phyloP scores from a whole-genome alignment of 2,329 filamentous ascomycete species.

The Chaetomiaceae sp. region DNA sequence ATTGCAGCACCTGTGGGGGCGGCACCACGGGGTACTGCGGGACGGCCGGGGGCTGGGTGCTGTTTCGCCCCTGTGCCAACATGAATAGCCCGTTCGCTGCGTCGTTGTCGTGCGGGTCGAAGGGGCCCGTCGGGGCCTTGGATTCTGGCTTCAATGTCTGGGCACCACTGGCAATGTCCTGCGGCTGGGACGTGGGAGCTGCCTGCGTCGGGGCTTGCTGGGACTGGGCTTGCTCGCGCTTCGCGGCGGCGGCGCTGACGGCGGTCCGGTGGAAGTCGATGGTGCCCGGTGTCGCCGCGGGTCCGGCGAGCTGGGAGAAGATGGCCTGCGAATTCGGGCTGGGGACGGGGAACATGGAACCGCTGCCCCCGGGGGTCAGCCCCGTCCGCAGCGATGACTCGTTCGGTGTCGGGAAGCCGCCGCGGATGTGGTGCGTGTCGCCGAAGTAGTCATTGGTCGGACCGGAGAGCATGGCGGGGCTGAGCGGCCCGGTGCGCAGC shows the following conservation, averaged over 20 bases:
- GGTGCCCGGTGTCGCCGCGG: constrained; percentile 82
- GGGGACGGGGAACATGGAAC: constrained; percentile 93
- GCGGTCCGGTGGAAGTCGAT: constrained; percentile 94
- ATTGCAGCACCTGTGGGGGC: constrained; percentile 44
- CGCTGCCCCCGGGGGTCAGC: constrained; percentile 87
- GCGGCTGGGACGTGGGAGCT: constrained; percentile 47
- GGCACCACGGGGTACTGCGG: constrained; percentile 41
- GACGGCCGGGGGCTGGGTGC: constrained; percentile 46
- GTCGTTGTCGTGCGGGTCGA: constrained; percentile 88
- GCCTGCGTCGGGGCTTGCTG: constrained; percentile 29
- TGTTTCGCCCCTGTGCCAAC: constrained; percentile 68
- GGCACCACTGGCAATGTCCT: constrained; percentile 43
- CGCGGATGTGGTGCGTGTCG: constrained; percentile 70
- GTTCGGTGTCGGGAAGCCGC: constrained; percentile 91
- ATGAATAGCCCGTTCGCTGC: constrained; percentile 92
- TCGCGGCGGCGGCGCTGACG: constrained; percentile 69
- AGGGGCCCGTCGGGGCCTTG: constrained; percentile 58
- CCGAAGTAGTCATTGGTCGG: constrained; percentile 82
- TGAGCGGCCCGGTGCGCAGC: constrained; percentile 84
- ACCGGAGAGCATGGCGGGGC: constrained; percentile 94
- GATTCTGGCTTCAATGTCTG: constrained; percentile 42
- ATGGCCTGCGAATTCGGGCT: constrained; percentile 83
- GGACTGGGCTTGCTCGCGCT: constrained; percentile 46
- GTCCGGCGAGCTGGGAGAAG: constrained; percentile 66
- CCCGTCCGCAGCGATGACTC: constrained; percentile 91